Conservation (phyloP, 768 basidiomycete species). For the Boletus edulis region DNA sequence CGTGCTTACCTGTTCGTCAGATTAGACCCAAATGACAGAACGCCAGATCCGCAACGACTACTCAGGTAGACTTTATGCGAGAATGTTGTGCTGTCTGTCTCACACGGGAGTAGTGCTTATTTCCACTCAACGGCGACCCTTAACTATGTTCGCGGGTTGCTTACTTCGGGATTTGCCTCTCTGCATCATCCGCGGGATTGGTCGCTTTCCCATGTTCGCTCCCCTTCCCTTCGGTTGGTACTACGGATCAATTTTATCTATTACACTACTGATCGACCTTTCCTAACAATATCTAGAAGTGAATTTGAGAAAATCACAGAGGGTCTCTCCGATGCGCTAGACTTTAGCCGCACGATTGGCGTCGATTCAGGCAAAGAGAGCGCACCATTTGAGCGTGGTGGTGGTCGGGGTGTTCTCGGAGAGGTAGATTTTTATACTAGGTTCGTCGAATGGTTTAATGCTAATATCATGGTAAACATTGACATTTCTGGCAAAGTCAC, state of each 20-base stretch:
- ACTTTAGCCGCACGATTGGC: constrained; percentile 90
- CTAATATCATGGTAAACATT: not conserved
- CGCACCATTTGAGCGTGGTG: constrained; percentile 66
- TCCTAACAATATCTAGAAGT: constrained; percentile 38
- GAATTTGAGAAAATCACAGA: constrained; percentile 88
- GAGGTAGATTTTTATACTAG: constrained; percentile 95
- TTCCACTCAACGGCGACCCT: constrained; percentile 94
- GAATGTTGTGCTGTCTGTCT: not conserved
- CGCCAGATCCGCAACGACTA: constrained; percentile 87
- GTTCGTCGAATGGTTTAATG: constrained; percentile 35
- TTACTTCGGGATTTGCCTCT: constrained; percentile 93
- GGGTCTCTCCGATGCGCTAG: constrained; percentile 85
- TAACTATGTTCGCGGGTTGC: constrained; percentile 85
- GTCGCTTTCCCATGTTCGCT: constrained; percentile 91
- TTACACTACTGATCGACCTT: constrained; percentile 14
- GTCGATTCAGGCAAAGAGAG: constrained; percentile 49
- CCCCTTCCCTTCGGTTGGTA: constrained; percentile 65
- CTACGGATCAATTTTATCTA: not conserved
- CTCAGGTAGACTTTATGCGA: constrained; percentile 47
- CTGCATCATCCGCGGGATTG: constrained; percentile 86
- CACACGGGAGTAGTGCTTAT: constrained; percentile 64
- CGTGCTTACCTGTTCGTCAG: constrained; percentile 21
- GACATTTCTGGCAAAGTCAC: constrained; percentile 49
- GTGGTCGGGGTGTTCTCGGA: constrained; percentile 66
- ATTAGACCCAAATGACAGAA: constrained; percentile 72